Conservation (phyloP, 2,329 filamentous ascomycete species). For the Escovopsis weberi region DNA sequence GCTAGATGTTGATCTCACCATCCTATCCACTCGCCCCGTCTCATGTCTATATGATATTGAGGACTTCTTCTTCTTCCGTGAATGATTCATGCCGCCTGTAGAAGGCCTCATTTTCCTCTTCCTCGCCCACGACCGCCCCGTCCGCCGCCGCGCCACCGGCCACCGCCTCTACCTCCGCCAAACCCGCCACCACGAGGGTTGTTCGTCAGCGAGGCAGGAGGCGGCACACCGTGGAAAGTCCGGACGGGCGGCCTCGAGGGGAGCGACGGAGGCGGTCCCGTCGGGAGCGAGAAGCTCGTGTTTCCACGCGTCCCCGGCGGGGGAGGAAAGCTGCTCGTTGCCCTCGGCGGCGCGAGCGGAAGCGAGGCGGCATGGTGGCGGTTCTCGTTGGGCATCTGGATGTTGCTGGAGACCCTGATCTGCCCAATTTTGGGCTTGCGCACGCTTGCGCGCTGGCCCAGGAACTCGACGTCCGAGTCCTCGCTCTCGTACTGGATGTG, state of each 20-base stretch:
- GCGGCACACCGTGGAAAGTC: constrained; percentile 16
- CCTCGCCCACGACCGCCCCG: constrained; percentile 11
- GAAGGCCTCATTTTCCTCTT: constrained; percentile 10
- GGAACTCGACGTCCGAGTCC: constrained; percentile 31
- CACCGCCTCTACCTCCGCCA: constrained; percentile 2
- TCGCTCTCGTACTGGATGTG: constrained; percentile 31
- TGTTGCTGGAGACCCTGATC: constrained; percentile 26
- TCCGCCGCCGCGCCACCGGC: constrained; percentile 10
- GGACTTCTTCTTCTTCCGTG: too few species aligned
- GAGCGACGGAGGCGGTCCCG: constrained; percentile 12
- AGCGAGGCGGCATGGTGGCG: constrained; percentile 4
- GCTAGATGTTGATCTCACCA: too few species aligned
- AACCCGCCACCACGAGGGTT: background rate
- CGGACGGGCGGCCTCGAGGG: constrained; percentile 17
- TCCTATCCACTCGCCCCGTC: background rate
- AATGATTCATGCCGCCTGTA: too few species aligned
- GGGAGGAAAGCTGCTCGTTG: constrained; percentile 11
- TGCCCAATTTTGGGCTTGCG: constrained; percentile 18
- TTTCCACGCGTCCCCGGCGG: constrained; percentile 11
- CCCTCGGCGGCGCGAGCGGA: too few species aligned
- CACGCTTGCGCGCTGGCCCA: constrained; percentile 18
- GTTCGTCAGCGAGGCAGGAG: constrained; percentile 10
- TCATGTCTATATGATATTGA: too few species aligned
- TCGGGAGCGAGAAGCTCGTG: constrained; percentile 4
- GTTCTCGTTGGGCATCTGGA: constrained; percentile 21